A percentile compares a stretch with the other conserved stretches of the same genome.
Evolutionary conservation across 2,329 filamentous ascomycete species (phyloP).

Genomic region (Purpureocillium lavendulum): DNA sequence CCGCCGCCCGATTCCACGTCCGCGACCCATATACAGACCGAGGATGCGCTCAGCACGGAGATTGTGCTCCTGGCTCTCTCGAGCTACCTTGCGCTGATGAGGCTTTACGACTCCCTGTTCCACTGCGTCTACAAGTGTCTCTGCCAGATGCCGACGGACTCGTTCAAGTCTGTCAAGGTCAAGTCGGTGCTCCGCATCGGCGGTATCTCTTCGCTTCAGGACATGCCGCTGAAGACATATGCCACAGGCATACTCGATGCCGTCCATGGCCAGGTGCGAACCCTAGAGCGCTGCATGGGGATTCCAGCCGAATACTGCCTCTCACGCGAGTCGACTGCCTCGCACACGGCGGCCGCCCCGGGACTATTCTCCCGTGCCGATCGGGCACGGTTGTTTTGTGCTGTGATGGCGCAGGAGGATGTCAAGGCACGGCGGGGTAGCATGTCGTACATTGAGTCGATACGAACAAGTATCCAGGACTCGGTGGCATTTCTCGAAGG

Average conservation of each 20-base stretch:
- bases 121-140: slow-evolving; percentile 8
- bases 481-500: slow-evolving; percentile 11
- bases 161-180: slow-evolving; percentile 11
- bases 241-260: slow-evolving; percentile 12
- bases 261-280: slow-evolving; percentile 11
- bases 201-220: slow-evolving; percentile 13
- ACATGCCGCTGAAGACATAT: slow-evolving; percentile 14
- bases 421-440: slow-evolving; percentile 10
- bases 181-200: slow-evolving; percentile 15
- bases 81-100: slow-evolving; percentile 13
- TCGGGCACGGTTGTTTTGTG: slow-evolving; percentile 10
- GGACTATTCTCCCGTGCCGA: slow-evolving; percentile 3
- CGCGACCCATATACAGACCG: neutral
- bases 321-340: slow-evolving; percentile 5
- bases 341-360: slow-evolving; percentile 2
- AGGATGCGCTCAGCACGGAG: slow-evolving; percentile 10
- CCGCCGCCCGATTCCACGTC: no score
- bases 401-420: slow-evolving; percentile 13
- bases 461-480: slow-evolving; percentile 12
- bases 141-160: slow-evolving; percentile 8
- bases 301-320: slow-evolving; percentile 13
- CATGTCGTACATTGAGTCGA: slow-evolving; percentile 13
- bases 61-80: slow-evolving; percentile 10
- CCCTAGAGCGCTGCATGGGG: slow-evolving; percentile 11
- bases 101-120: slow-evolving; percentile 11